Percentiles rank a stretch among this genome's conserved stretches.
Conservation (phyloP, 2,329 filamentous ascomycete genomes). For the Alternaria brassicicola region DNA sequence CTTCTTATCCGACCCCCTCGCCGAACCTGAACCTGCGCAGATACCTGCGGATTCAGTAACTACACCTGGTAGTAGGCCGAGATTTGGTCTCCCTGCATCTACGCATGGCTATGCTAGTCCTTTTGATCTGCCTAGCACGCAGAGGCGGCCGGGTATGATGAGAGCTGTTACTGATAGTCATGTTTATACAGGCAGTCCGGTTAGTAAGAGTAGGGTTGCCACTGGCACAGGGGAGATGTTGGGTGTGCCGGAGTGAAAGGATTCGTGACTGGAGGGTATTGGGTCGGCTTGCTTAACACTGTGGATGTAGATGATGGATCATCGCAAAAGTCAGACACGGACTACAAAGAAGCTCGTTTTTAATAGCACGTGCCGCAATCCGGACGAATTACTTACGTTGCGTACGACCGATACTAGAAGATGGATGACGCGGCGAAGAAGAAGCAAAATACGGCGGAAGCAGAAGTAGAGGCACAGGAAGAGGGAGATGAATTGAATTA, state of each 20-base stretch:
- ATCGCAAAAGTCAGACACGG: not conserved
- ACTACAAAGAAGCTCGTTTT: accelerated
- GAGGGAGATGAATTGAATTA: too few relatives aligned
- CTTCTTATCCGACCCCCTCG: constrained; percentile 55
- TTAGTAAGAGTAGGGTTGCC: constrained; percentile 24
- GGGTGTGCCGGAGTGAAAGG: constrained; percentile 1
- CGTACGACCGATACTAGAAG: too few relatives aligned
- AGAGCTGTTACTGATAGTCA: constrained; percentile 25
- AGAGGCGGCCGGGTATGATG: constrained; percentile 18
- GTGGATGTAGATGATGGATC: not conserved
- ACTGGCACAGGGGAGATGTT: not conserved
- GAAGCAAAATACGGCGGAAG: too few relatives aligned
- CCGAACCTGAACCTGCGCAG: constrained; percentile 23
- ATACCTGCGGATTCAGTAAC: constrained; percentile 22
- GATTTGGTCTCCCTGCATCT: constrained; percentile 25
- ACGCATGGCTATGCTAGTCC: constrained; percentile 36
- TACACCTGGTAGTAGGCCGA: constrained; percentile 38
- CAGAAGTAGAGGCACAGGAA: too few relatives aligned
- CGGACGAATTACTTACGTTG: too few relatives aligned
- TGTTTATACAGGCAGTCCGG: constrained; percentile 32
- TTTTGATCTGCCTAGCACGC: constrained; percentile 43
- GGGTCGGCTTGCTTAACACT: not conserved
- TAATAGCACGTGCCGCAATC: too few relatives aligned
- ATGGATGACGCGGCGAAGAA: too few relatives aligned
- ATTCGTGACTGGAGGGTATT: not conserved